These are phyloP conservation scores for Cytospora piceae DNA, from an alignment of 2,329 filamentous ascomycete species.

Conservation along the genomic window DNA sequence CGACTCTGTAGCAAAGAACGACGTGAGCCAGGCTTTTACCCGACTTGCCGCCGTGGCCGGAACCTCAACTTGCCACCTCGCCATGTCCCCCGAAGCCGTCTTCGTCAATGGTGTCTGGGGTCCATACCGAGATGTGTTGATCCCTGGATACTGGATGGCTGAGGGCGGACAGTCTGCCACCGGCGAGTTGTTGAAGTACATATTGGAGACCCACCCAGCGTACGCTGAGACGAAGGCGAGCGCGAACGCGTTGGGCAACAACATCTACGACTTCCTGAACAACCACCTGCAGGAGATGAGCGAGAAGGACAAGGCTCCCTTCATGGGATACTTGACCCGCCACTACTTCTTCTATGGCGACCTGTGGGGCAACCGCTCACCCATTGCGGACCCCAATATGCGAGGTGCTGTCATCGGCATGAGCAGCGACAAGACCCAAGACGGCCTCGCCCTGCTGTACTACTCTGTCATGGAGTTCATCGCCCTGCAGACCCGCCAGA, in stretches of 20 bases:
- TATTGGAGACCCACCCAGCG: conserved; percentile 92
- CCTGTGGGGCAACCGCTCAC: conserved; percentile 94
- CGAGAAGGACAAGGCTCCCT: conserved; percentile 70
- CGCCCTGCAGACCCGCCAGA: conserved; percentile 93
- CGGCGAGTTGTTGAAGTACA: conserved; percentile 89
- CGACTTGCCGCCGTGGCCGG: conserved; percentile 92
- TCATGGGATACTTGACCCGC: conserved; percentile 81
- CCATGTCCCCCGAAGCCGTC: conserved; percentile 90
- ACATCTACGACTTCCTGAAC: conserved; percentile 96
- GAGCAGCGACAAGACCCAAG: conserved; percentile 82
- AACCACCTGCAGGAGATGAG: conserved; percentile 79
- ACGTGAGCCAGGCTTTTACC: conserved; percentile 89
- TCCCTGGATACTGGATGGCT: conserved; percentile 94
- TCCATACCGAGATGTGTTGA: conserved; percentile 90
- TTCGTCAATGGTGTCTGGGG: conserved; percentile 98
- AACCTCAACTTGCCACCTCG: conserved; percentile 95
- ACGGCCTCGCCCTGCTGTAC: conserved; percentile 88
- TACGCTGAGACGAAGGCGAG: conserved; percentile 79
- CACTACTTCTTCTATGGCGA: conserved; percentile 99
- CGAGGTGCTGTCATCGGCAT: conserved; percentile 86
- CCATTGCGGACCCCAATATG: conserved; percentile 92
- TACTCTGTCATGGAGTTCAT: conserved; percentile 98
- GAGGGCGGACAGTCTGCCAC: conserved; percentile 97
- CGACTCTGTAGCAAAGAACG: conserved; percentile 72
- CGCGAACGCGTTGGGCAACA: conserved; percentile 80